phyloP scores from a whole-genome alignment of 2,329 filamentous ascomycete genomes.

The Camptophora hylomeconis region DNA sequence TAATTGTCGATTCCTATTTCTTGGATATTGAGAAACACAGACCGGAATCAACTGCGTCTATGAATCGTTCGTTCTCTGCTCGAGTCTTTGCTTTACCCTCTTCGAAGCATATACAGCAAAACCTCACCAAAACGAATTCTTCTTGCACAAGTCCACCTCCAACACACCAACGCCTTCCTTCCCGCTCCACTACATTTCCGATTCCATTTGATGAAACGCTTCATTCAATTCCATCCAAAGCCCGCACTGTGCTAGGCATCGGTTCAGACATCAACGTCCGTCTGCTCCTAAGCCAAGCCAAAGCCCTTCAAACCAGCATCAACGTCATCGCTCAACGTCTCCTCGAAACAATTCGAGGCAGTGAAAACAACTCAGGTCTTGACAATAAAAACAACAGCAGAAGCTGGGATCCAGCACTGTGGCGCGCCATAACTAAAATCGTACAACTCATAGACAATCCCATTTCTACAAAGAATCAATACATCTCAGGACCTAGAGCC shows the following conservation, averaged over 20 bases:
- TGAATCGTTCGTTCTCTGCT: neutral
- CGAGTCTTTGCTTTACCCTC: neutral
- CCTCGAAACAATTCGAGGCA: conserved; percentile 9
- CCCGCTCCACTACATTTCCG: conserved; percentile 1
- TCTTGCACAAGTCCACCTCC: neutral
- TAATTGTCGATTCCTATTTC: conserved; percentile 13
- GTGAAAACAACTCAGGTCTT: too few relatives aligned
- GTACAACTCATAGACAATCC: too few relatives aligned
- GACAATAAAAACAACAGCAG: too few relatives aligned
- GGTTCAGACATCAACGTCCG: conserved; percentile 2
- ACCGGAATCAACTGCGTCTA: neutral
- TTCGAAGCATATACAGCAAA: neutral
- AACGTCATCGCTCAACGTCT: conserved; percentile 7
- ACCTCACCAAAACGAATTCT: neutral
- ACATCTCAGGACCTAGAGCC: too few relatives aligned
- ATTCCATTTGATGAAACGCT: conserved; percentile 5
- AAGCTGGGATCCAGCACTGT: too few relatives aligned
- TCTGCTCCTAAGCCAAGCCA: conserved; percentile 4
- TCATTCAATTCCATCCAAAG: conserved; percentile 11
- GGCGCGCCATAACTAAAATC: too few relatives aligned
- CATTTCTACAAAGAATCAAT: too few relatives aligned
- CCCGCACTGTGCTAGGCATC: conserved; percentile 12
- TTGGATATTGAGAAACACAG: neutral
- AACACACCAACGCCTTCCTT: neutral
- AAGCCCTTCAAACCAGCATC: conserved; percentile 5